Evolutionary conservation across 129 eudicot species (phyloP), one percentile per base, ranked within the genome.

Genomic region (Silybum marianum): DNA sequence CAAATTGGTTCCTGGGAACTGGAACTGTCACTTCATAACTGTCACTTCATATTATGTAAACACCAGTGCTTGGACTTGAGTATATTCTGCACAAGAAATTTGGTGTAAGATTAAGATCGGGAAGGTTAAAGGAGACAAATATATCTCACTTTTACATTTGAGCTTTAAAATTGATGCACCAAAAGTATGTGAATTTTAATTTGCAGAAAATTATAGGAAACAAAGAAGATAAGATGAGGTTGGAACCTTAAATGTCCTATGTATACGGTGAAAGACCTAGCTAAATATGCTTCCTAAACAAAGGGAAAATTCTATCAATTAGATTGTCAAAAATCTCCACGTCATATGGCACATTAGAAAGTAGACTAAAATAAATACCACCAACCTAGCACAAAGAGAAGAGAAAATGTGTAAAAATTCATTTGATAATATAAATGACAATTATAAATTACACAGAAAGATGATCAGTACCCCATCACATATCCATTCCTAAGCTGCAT

Each of bases 221-320:
- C 21, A 75, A 68, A 81, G 24, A 60, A 83, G 25, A 58, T 16
- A 25, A 48, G 28, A 72, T 39, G 9, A 78, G 68, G 68, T 44
- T 77, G 70, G 78, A 72, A 76, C 74, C 79, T 38, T 24, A 34
- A 78, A 81, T 75, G 62, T 68, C 82, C 51, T 25, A 92, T 95
- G 98, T 23, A 97, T 97, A 88, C 92, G 98, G 84, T 95, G 99
- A 82, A 95, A 32, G 99, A 82, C 93, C 99, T 3, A 97, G 99
- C 87, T 95, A 97, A 10, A 95, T 95, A 89, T 95, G 94, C 85
- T 88, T 92, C 65, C 97, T 91, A 84, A 95, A 95, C 74, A 92
- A 90, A 0, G 99, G 99, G 77, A 95, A 95, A 71, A 92, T 92
- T 89, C 99, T 95, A 89, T 95, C 99, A 76, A 95, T 92, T n/a